Evolutionary conservation across 176 grass and related monocot genomes (phyloP).

Genomic region (Secale cereale): DNA sequence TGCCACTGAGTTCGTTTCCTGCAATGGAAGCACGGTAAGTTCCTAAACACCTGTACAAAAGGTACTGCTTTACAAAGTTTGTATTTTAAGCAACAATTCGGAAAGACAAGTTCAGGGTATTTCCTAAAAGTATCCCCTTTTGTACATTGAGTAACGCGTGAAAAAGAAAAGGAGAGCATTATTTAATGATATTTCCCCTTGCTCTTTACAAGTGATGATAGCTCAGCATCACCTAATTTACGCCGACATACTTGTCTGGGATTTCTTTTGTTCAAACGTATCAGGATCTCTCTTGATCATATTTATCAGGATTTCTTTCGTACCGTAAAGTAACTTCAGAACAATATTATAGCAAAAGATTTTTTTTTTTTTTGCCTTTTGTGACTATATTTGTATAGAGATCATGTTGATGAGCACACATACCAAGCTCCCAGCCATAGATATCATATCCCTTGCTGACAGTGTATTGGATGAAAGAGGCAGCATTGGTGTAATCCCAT

Average conservation of each 20-base stretch:
- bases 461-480: slow-evolving; percentile 58
- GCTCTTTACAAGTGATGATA: slow-evolving; percentile 12
- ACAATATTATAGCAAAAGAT: not conserved
- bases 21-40: not conserved
- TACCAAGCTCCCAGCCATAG: slow-evolving; percentile 92
- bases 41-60: not conserved
- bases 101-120: not conserved
- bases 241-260: slow-evolving; percentile 4
- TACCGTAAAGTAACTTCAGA: slow-evolving; percentile 13
- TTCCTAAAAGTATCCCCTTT: slow-evolving; percentile 10
- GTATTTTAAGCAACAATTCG: slow-evolving; percentile 12
- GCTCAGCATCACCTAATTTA: slow-evolving; percentile 28
- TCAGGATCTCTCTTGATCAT: not conserved
- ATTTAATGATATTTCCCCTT: not conserved
- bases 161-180: slow-evolving; percentile 27
- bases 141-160: slow-evolving; percentile 21
- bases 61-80: not conserved
- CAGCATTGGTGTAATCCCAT: slow-evolving; percentile 84
- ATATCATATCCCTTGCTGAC: slow-evolving; percentile 65
- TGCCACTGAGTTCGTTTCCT: slow-evolving; percentile 79
- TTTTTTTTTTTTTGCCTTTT: too few species aligned
- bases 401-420: slow-evolving; percentile 20
- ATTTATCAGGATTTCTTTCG: not conserved
- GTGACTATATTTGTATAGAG: not conserved
- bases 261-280: slow-evolving; percentile 8